phyloP scores from a whole-genome alignment of 2,329 filamentous ascomycete genomes.

The Pseudogymnoascus sp. region DNA sequence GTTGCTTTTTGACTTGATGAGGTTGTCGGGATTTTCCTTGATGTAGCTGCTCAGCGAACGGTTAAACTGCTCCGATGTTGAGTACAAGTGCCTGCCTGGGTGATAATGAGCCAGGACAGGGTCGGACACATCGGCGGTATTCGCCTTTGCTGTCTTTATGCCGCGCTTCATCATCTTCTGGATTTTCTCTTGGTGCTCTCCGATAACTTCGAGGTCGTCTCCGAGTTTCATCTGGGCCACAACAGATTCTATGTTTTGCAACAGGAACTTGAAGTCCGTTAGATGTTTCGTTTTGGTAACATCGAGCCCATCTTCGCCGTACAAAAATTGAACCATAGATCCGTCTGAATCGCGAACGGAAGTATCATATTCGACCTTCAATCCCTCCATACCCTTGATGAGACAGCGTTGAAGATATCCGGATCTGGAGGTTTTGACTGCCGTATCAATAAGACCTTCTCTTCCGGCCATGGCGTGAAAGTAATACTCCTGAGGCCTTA shows the following conservation, averaged over 20 bases:
- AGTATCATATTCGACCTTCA: slow-evolving; percentile 86
- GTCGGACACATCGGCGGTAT: slow-evolving; percentile 49
- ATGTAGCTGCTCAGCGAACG: slow-evolving; percentile 65
- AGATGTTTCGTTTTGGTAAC: slow-evolving; percentile 91
- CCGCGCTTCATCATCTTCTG: slow-evolving; percentile 70
- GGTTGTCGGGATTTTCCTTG: slow-evolving; percentile 62
- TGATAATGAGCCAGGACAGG: slow-evolving; percentile 67
- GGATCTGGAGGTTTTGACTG: slow-evolving; percentile 94
- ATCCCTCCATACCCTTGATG: slow-evolving; percentile 96
- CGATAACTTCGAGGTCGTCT: slow-evolving; percentile 52
- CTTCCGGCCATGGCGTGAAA: slow-evolving; percentile 99
- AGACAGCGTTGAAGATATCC: slow-evolving; percentile 95
- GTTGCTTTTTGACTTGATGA: slow-evolving; percentile 45
- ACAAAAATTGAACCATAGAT: slow-evolving; percentile 87
- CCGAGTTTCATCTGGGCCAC: slow-evolving; percentile 67
- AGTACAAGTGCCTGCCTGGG: slow-evolving; percentile 71
- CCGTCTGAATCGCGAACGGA: slow-evolving; percentile 93
- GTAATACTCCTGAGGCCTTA: slow-evolving; percentile 95
- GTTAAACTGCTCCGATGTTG: slow-evolving; percentile 83
- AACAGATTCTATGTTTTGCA: slow-evolving; percentile 76
- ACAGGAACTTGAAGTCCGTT: slow-evolving; percentile 80
- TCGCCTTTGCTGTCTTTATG: slow-evolving; percentile 60
- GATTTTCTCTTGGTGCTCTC: slow-evolving; percentile 55
- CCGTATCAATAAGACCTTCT: slow-evolving; percentile 97
- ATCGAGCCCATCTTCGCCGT: slow-evolving; percentile 92